Percentiles rank a stretch among this genome's conserved stretches.
Evolutionary conservation across 1,139 yeast species (phyloP).

Genomic region (Yamadazyma conglobata): DNA sequence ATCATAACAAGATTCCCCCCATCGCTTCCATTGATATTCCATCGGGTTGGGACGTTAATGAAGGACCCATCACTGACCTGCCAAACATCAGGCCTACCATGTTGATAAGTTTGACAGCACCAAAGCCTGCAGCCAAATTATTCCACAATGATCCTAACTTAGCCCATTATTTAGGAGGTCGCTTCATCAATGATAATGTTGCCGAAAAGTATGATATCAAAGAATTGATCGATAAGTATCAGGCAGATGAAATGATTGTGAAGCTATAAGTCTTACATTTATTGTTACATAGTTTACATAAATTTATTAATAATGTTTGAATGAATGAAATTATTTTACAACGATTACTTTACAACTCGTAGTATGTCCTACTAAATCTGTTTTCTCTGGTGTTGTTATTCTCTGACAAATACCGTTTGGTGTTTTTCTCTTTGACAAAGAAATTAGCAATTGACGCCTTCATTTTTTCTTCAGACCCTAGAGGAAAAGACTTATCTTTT

Average conservation of each 20-base stretch:
- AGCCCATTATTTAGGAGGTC: conserved; percentile 82
- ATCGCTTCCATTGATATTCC: conserved; percentile 88
- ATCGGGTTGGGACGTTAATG: conserved; percentile 94
- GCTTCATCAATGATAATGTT: conserved; percentile 65
- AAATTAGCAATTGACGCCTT: conserved; percentile 12
- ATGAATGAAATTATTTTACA: too few species aligned
- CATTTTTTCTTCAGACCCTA: conserved; percentile 8
- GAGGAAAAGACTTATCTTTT: not conserved
- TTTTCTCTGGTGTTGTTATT: conserved; percentile 2
- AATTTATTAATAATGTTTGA: too few species aligned
- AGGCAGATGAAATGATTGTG: conserved; percentile 37
- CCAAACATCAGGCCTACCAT: conserved; percentile 55
- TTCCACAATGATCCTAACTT: conserved; percentile 29
- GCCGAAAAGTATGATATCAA: conserved; percentile 73
- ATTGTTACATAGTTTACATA: not conserved
- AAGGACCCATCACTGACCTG: conserved; percentile 54
- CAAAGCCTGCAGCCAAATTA: conserved; percentile 72
- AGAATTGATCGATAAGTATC: conserved; percentile 29
- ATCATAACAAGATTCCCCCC: conserved; percentile 41
- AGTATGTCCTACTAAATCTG: conserved; percentile 1
- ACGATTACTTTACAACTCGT: not conserved
- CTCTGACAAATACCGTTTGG: conserved; percentile 1
- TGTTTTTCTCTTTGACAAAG: conserved; percentile 7
- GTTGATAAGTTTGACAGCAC: conserved; percentile 85
- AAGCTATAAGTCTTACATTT: conserved; percentile 19